A percentile compares a stretch with the other conserved stretches of the same genome.
Conservation (phyloP, 768 basidiomycete species). For the Astraeus odoratus region DNA sequence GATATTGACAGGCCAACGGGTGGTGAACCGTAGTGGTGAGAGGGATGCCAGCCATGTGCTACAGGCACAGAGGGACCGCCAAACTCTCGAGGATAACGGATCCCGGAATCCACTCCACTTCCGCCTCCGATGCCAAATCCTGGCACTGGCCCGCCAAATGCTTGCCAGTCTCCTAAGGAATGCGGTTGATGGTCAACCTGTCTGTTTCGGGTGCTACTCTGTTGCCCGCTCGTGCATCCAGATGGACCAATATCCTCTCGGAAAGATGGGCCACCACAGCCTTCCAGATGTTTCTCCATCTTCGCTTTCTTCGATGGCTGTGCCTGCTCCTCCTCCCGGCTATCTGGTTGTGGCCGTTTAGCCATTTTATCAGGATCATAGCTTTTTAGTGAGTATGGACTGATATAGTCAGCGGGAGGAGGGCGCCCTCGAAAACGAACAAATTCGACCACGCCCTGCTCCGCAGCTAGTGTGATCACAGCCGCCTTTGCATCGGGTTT, state of each 20-base stretch:
- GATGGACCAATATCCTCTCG: constrained; percentile 5
- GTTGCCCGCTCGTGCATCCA: neutral
- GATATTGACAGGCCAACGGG: neutral
- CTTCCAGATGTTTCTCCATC: constrained; percentile 14
- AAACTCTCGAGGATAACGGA: neutral
- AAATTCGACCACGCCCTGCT: constrained; percentile 53
- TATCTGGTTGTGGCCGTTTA: constrained; percentile 33
- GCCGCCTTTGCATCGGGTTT: constrained; percentile 59
- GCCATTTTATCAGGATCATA: constrained; percentile 21
- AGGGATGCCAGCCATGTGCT: neutral
- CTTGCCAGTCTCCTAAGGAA: neutral
- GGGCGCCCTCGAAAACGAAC: constrained; percentile 45
- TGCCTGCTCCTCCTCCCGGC: constrained; percentile 11
- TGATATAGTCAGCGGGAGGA: constrained; percentile 36
- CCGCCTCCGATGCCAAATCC: no score
- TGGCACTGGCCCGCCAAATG: neutral
- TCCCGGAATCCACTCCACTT: neutral
- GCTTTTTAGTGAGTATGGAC: constrained; percentile 25
- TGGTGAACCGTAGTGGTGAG: neutral
- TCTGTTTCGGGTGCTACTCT: no score
- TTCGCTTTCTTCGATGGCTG: constrained; percentile 23
- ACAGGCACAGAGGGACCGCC: neutral
- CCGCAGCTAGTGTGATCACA: constrained; percentile 44
- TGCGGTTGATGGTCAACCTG: no score
- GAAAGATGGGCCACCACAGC: constrained; percentile 7